Evolutionary conservation across 228 moss, liverwort and hornwort genomes (phyloP).

Genomic region (Sphagnum magellanicum): DNA sequence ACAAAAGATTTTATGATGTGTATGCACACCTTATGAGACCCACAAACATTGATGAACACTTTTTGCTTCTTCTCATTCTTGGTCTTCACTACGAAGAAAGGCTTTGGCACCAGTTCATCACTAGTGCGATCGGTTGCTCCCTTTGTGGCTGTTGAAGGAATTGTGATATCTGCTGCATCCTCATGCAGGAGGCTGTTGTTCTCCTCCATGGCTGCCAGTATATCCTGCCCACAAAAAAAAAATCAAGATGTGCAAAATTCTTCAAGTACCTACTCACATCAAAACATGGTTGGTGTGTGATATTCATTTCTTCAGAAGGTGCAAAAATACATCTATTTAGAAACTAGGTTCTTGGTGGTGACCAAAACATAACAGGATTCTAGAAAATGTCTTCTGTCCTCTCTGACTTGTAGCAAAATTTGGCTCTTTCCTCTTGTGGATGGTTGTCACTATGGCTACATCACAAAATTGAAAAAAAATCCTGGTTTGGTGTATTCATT

Average conservation of each 20-base stretch:
- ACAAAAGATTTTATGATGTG: no score
- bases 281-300: no score
- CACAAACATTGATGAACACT: constrained; percentile 49
- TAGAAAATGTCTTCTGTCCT: neutral
- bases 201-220: constrained; percentile 37
- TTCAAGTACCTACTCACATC: no score
- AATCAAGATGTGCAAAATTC: neutral
- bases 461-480: no score
- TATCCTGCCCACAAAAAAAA: constrained; percentile 14
- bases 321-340: no score
- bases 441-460: no score
- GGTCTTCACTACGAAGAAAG: constrained; percentile 54
- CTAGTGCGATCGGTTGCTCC: constrained; percentile 22
- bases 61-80: constrained; percentile 46
- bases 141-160: constrained; percentile 29
- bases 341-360: no score
- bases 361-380: neutral
- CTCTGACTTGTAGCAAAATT: no score
- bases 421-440: no score
- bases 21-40: constrained; percentile 36
- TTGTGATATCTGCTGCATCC: constrained; percentile 12
- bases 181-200: constrained; percentile 16
- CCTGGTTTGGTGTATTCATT: no score
- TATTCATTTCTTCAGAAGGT: no score
- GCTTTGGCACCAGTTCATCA: constrained; percentile 39